Evolutionary conservation across 441 rosid genomes (phyloP), one percentile per base, ranked within the genome.

Genomic region (Iberis amara): DNA sequence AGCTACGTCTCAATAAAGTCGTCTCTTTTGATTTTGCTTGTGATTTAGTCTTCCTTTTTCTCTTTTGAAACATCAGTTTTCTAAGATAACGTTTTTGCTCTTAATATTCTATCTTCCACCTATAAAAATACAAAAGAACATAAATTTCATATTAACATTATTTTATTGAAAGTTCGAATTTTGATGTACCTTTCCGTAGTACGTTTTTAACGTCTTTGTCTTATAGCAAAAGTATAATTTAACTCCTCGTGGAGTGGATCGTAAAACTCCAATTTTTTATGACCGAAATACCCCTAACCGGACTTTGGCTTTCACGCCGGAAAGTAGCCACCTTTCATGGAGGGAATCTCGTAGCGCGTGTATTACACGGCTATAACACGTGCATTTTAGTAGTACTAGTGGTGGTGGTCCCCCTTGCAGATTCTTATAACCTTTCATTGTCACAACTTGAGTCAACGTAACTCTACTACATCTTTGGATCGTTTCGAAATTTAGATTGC

Each of bases 171-270:
- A 31, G 53, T n/a, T 52, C 30, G n/a, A 39, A 21, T 39, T 26
- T 57, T 39, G 55, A 53, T 47, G 70, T 66, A 66, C 70, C 70
- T 66, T 66, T 66, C 70, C 70, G 70, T 66, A 53, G 60, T 66
- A 59, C 60, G 11, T 37, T 39, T 26, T 35, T 56, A 6, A 7
- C 36, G 47, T 55, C 1, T 35, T 57, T 64, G 69, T 52, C 64
- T 8, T 51, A 44, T 58, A 31, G 50, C 11, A 51, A 13, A 58
- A 52, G 4, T 39, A 39, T 45, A 26, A 24, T 47, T 35, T 12
- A 56, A 51, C 48, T 43, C 21, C 21, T 18, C 21, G 21, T 18
- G 21, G 21, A 18, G 21, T 18, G 21, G 2, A 18, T 18, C 43
- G 63, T 37, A 24, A 33, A 8, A 31, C 35, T 6, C 35, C 8